phyloP scores from a whole-genome alignment of 768 basidiomycete species.

The Amanita rimosa region DNA sequence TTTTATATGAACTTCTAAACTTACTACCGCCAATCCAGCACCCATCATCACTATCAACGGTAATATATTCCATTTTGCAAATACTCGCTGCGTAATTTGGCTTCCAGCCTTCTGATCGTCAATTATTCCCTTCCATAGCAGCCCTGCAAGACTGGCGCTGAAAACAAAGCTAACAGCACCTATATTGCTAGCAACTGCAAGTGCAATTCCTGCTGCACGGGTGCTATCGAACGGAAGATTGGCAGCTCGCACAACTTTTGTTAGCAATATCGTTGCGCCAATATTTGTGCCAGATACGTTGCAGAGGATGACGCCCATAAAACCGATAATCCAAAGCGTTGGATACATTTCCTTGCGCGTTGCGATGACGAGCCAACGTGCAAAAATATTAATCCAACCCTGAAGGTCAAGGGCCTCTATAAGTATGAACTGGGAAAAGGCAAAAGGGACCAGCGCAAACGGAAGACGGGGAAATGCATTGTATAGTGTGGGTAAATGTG shows the following conservation, averaged over 20 bases:
- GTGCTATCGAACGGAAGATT: conserved; percentile 21
- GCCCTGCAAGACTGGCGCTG: conserved; percentile 77
- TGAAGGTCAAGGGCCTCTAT: conserved; percentile 73
- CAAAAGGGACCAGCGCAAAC: conserved; percentile 78
- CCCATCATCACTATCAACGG: conserved; percentile 57
- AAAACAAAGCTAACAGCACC: conserved; percentile 89
- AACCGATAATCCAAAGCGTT: conserved; percentile 56
- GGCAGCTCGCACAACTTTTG: conserved; percentile 58
- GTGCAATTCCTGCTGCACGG: conserved; percentile 56
- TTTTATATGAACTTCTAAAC: conserved; percentile 49
- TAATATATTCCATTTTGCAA: conserved; percentile 62
- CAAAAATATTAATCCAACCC: conserved; percentile 86
- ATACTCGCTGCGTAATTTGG: conserved; percentile 40
- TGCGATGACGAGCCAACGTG: conserved; percentile 46
- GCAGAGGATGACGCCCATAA: conserved; percentile 64
- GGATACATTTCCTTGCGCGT: conserved; percentile 30
- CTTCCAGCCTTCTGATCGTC: conserved; percentile 28
- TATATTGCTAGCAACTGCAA: conserved; percentile 82
- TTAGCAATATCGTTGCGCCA: conserved; percentile 81
- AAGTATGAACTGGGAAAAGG: conserved; percentile 91
- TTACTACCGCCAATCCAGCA: conserved; percentile 59
- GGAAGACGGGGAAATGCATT: conserved; percentile 61
- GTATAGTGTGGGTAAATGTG: conserved; percentile 48
- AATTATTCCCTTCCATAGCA: conserved; percentile 77
- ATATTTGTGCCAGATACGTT: conserved; percentile 87